Evolutionary conservation across 148 eudicot species (phyloP).

Genomic region (Camellia lanceoleosa): DNA sequence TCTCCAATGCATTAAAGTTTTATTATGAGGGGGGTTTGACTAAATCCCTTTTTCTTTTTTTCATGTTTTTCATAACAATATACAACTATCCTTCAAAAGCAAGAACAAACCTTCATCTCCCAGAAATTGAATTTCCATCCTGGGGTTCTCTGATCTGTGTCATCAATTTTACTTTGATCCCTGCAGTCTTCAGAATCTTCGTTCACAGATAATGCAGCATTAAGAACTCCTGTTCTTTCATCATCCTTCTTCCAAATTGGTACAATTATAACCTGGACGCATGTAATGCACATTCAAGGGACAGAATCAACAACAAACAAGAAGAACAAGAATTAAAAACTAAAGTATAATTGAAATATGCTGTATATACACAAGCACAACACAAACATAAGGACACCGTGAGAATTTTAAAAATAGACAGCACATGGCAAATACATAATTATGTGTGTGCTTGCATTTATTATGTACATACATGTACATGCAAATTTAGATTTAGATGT

Average conservation of each 20-base stretch:
- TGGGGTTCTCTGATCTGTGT: constrained; percentile 94
- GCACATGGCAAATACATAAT: too few species aligned
- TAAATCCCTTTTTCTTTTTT: too few species aligned
- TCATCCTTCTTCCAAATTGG: constrained; percentile 96
- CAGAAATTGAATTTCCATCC: constrained; percentile 99
- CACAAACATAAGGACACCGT: not conserved
- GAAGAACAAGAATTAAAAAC: not conserved
- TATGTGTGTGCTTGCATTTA: too few species aligned
- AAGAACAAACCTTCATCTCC: constrained; percentile 89
- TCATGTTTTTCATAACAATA: too few species aligned
- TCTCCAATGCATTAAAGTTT: too few species aligned
- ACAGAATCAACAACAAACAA: not conserved
- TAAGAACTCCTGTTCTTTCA: constrained; percentile 68
- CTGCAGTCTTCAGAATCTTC: constrained; percentile 67
- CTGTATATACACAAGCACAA: not conserved
- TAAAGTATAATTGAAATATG: not conserved
- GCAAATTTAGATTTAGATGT: too few species aligned
- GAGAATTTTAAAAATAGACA: not conserved
- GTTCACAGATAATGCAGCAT: constrained; percentile 60
- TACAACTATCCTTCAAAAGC: not conserved
- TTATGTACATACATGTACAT: too few species aligned
- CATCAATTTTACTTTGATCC: constrained; percentile 76
- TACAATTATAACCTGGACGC: constrained; percentile 72
- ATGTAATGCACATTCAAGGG: constrained; percentile 12
- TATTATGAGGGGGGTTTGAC: too few species aligned